Evolutionary conservation across 306 rosid species (phyloP), one percentile per base, ranked within the genome.

Genomic region (Cicer chorassanicum): DNA sequence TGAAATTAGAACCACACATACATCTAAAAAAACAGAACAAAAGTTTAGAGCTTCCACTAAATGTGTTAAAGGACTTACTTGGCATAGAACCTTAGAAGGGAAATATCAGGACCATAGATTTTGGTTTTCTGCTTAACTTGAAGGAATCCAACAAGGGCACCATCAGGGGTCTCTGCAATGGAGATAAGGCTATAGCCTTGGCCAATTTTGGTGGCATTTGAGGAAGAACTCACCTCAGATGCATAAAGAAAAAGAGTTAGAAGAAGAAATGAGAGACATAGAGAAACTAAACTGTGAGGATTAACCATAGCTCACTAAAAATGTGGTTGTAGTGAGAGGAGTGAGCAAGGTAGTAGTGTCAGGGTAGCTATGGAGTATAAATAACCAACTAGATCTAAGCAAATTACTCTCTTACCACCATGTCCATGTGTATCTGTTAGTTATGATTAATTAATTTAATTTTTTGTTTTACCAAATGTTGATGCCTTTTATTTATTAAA

Each of bases 171-270:
- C 68, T 90, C 93, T 77, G 86, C 76, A 39, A 90, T 50, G 80
- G 97, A 90, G 88, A 91, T 43, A 38, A 94, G 74, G 50, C 95
- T 89, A 86, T 94, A 94, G 70, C 98, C 97, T 12, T 85, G 72
- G 42, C 98, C 98, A 11, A 88, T 87, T 76, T 90, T 88, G 38
- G 88, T 6, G 29, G 83, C 71, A 9, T 62, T 81, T 51, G 81
- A 5, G 7, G 89, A 77, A 48, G 90, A 80, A 65, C 8, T 40
- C 0, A 14, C 67, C 8, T 65, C 83, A 38, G 63, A 62, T 53
- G 55, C 14, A 46, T 44, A 84, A 0, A 87, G 77, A 66, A 81
- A 19, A 8, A 89, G 46, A 24, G 74, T 1, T 1, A 80, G 19
- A 10, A 87, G 80, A 18, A 84, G 71, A 3, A 65, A 66, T 21